phyloP scores from a whole-genome alignment of 305 asterid species.

The Solanum hybrid region DNA sequence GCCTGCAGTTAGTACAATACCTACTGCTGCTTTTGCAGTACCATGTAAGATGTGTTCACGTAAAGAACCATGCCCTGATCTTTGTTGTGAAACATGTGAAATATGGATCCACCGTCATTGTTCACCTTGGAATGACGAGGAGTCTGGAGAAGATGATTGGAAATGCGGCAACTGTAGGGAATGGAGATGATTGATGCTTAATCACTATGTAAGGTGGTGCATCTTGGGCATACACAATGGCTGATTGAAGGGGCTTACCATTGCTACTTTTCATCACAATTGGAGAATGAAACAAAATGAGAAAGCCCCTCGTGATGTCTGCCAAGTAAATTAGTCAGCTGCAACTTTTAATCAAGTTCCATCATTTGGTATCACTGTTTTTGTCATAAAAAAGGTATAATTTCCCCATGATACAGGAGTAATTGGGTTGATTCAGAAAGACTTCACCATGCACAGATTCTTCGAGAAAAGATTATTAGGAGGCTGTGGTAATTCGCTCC shows the following conservation, averaged over 20 bases:
- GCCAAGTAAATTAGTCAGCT: background rate
- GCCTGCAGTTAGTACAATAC: constrained; percentile 23
- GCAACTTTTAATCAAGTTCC: background rate
- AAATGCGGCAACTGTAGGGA: constrained; percentile 78
- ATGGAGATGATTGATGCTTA: constrained; percentile 37
- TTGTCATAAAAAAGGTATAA: background rate
- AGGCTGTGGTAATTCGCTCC: background rate
- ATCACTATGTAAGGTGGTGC: background rate
- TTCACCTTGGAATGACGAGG: constrained; percentile 70
- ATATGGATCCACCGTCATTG: constrained; percentile 57
- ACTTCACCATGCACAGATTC: background rate
- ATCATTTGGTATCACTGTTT: background rate
- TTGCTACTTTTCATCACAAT: background rate
- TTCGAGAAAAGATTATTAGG: background rate
- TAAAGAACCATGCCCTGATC: constrained; percentile 59
- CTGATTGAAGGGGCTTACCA: background rate
- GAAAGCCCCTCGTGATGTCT: background rate
- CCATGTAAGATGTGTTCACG: constrained; percentile 58
- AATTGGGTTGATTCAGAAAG: background rate
- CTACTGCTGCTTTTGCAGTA: constrained; percentile 10
- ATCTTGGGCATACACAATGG: background rate
- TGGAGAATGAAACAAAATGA: background rate
- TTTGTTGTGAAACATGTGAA: constrained; percentile 56
- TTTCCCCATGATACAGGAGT: background rate
- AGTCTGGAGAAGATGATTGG: constrained; percentile 45